phyloP scores from a whole-genome alignment of 2,329 filamentous ascomycete species.

The Aspergillus fumigatiaffinis region DNA sequence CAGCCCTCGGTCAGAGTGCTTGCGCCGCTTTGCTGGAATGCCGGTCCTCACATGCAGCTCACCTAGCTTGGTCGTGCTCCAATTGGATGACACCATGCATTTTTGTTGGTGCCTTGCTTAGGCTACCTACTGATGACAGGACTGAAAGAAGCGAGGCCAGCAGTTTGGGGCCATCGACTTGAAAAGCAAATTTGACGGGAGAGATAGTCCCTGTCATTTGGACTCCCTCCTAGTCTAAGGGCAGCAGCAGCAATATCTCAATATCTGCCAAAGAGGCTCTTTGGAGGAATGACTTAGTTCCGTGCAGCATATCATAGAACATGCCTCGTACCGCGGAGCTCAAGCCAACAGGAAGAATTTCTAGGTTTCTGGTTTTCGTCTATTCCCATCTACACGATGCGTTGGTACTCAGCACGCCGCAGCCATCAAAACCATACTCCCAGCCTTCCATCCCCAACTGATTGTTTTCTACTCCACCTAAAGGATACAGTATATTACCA shows the following conservation, averaged over 20 bases:
- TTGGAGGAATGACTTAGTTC: too few species aligned
- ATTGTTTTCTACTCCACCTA: neutral
- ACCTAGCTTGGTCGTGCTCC: constrained; percentile 6
- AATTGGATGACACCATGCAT: constrained; percentile 10
- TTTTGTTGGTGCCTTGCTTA: neutral
- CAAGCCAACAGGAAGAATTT: neutral
- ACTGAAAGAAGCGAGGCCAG: neutral
- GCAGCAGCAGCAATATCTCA: too few species aligned
- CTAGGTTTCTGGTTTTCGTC: neutral
- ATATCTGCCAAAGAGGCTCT: too few species aligned
- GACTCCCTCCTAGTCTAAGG: neutral
- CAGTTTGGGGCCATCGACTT: neutral
- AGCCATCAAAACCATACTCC: neutral
- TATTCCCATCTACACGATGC: neutral
- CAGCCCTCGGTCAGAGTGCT: constrained; percentile 1
- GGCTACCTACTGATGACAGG: neutral
- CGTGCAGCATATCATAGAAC: too few species aligned
- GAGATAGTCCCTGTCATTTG: neutral
- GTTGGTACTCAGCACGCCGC: neutral
- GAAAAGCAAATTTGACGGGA: neutral
- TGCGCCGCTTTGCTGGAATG: neutral
- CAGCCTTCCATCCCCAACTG: neutral
- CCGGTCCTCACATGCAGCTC: neutral
- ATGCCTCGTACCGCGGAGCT: neutral
- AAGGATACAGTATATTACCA: neutral